Conservation (phyloP, 305 asterid species). For the Fraxinus baroniana region DNA sequence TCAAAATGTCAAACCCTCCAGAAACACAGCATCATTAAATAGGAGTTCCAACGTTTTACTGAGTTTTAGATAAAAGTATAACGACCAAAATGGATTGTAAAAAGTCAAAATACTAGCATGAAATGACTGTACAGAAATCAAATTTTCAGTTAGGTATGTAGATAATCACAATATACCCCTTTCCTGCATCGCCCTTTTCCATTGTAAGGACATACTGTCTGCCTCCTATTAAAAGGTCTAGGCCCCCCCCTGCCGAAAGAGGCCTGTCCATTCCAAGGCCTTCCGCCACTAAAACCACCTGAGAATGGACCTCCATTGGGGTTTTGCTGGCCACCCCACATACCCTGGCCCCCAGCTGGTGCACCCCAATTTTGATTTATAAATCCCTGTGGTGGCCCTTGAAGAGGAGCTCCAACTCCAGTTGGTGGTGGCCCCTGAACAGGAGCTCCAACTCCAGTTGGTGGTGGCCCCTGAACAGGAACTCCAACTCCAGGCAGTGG, state of each 20-base stretch:
- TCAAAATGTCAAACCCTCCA: background rate
- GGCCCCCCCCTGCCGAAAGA: conserved; percentile 50
- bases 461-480: background rate
- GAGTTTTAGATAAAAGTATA: background rate
- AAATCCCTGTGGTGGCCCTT: conserved; percentile 43
- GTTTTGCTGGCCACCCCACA: conserved; percentile 57
- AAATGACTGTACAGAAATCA: conserved; percentile 36
- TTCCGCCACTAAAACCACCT: conserved; percentile 48
- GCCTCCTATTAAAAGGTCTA: conserved; percentile 33
- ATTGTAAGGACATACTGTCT: conserved; percentile 60
- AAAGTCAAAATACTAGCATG: background rate
- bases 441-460: conserved; percentile 35
- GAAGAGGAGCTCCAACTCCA: conserved; percentile 41
- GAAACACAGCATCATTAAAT: background rate
- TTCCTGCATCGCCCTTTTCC: conserved; percentile 61
- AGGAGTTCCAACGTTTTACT: background rate
- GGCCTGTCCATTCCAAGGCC: conserved; percentile 75
- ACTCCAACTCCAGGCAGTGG: too few relatives aligned
- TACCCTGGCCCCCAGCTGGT: conserved; percentile 41
- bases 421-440: conserved; percentile 20
- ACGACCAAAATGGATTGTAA: background rate
- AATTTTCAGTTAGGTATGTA: conserved; percentile 38
- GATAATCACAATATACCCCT: conserved; percentile 68
- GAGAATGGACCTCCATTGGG: conserved; percentile 47
- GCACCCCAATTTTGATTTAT: conserved; percentile 62